These are phyloP conservation scores for Kodamaea fungicola DNA, from an alignment of 1,139 yeast species.

Conservation along the genomic window DNA sequence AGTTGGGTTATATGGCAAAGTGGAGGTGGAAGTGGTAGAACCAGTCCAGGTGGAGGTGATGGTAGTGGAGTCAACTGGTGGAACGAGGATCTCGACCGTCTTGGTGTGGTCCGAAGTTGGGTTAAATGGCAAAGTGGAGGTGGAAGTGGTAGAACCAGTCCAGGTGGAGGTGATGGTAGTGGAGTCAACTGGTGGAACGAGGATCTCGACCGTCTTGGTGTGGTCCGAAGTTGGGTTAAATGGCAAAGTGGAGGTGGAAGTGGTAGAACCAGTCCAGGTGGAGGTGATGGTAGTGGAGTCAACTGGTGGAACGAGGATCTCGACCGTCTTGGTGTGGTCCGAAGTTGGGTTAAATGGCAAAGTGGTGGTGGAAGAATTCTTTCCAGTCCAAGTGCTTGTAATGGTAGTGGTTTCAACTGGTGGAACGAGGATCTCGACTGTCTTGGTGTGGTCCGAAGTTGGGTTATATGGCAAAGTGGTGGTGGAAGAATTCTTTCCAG, in stretches of 20 bases:
- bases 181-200: conserved; percentile 6
- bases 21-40: no score
- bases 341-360: conserved; percentile 12
- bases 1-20: no score
- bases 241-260: conserved; percentile 13
- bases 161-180: conserved; percentile 4
- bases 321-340: conserved; percentile 10
- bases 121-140: conserved; percentile 14
- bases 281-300: conserved; percentile 4
- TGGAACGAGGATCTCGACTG: no score
- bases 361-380: conserved; percentile 10
- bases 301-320: conserved; percentile 8
- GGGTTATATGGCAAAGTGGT: no score
- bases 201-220: conserved; percentile 9
- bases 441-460: no score
- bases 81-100: conserved; percentile 9
- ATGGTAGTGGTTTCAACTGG: no score
- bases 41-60: conserved; percentile 3
- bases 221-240: conserved; percentile 10
- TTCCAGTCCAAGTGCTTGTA: no score
- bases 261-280: background rate
- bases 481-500: no score
- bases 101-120: conserved; percentile 10
- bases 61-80: conserved; percentile 3
- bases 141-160: conserved; percentile 2